Base-by-base conservation (phyloP, 176 grass and related monocot species). In the Phoenix roebelenii region DNA sequence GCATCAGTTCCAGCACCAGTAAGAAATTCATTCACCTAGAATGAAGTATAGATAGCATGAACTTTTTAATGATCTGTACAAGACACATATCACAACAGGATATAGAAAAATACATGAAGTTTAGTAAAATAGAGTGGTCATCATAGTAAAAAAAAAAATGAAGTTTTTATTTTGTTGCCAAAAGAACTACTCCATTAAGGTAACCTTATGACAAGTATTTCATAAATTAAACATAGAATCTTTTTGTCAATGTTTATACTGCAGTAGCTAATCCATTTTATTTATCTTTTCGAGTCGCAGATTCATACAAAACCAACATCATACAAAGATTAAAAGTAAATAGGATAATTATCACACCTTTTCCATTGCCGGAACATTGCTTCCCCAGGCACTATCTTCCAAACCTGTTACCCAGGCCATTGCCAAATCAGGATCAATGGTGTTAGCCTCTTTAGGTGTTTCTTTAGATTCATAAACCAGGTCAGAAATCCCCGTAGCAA, bases 351-450 rank as follows among this genome's bases (percentile, higher is more conserved):
- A 73, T 28, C 75, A 66, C 63, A 98, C 94, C 69, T 98, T 98
- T 64, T 98, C 94, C 39, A 98, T 81, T 18, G 84, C 94, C 26
- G 94, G 84, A 28, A 88, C 85, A 32, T 98, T 89, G 61, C 80
- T 85, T 68, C 72, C 79, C 94, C 84, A 98, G 69, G 52, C 68
- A 74, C 88, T 88, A 76, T 93, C 88, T 51, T 89, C 94, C 58
- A 98, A 88, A 74, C 94, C 94, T 23, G 94, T 85, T 71, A 88
- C 94, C 94, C 94, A 98, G 54, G 94, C 94, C 94, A 93, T 98
- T 51, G 94, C 94, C 70, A 93, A 74, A 72, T 93, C 94, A 62
- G 94, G 94, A 60, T 98, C 94, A 50, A 98, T 98, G 28, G 85
- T 64, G 25, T 48, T 55, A 53, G 93, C 71, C 60, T 92, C 94